A percentile compares a stretch with the other conserved stretches of the same genome.
These are phyloP conservation scores for Aspergillus caelatus DNA, from an alignment of 2,329 filamentous ascomycete genomes.

Conservation along the genomic window DNA sequence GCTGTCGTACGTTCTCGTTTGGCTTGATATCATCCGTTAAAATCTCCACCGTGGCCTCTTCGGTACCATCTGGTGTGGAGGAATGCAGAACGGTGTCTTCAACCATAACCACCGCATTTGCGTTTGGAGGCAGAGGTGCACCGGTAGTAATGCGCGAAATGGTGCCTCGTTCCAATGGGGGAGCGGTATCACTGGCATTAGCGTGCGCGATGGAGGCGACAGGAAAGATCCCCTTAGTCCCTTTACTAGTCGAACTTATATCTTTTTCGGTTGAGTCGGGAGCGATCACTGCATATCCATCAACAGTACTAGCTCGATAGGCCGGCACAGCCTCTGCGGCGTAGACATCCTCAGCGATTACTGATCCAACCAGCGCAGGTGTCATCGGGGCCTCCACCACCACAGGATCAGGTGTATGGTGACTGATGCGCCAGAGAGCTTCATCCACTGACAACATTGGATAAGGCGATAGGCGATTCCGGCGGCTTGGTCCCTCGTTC, in stretches of 20 bases:
- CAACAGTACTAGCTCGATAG: conserved; percentile 93
- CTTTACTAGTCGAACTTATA: conserved; percentile 35
- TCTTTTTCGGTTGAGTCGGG: conserved; percentile 54
- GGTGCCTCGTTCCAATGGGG: conserved; percentile 68
- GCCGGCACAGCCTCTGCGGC: conserved; percentile 85
- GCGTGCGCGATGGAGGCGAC: conserved; percentile 88
- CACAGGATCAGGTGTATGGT: conserved; percentile 69
- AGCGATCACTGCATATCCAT: conserved; percentile 85
- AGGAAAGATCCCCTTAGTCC: conserved; percentile 76
- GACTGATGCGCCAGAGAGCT: conserved; percentile 71
- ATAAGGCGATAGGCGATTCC: conserved; percentile 85
- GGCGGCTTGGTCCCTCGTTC: conserved; percentile 62
- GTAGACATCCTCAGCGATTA: conserved; percentile 79
- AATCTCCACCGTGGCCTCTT: conserved; percentile 88
- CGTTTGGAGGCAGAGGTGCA: conserved; percentile 83
- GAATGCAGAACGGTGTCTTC: conserved; percentile 83
- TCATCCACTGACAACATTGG: conserved; percentile 87
- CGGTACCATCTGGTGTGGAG: conserved; percentile 75
- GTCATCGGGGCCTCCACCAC: conserved; percentile 64
- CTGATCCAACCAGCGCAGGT: conserved; percentile 68
- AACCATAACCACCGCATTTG: conserved; percentile 93
- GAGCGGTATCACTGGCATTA: conserved; percentile 66
- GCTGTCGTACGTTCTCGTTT: conserved; percentile 86
- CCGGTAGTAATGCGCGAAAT: conserved; percentile 93
- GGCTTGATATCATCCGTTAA: conserved; percentile 72